Evolutionary conservation across 1,284 basidiomycete species (phyloP).

Genomic region (Trametes pubescens): DNA sequence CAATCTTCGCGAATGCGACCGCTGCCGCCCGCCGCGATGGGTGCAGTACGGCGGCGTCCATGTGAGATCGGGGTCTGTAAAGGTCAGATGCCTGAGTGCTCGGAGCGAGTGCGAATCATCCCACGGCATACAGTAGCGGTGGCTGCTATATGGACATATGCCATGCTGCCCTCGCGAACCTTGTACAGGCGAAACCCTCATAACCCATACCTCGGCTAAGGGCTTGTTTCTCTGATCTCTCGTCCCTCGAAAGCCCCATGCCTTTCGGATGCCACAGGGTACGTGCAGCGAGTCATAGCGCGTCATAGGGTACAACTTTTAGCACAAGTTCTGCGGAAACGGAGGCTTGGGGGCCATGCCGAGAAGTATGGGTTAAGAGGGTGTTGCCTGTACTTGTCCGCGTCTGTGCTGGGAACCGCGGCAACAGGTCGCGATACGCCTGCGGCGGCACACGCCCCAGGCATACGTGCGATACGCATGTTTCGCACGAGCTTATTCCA

Average conservation of each 20-base stretch:
- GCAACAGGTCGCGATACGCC: constrained; percentile 26
- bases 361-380: too few relatives aligned
- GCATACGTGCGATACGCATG: constrained; percentile 14
- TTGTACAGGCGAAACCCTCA: too few relatives aligned
- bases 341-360: too few relatives aligned
- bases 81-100: constrained; percentile 28
- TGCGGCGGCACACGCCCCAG: constrained; percentile 3
- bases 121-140: constrained; percentile 19
- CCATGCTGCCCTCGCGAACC: constrained; percentile 10
- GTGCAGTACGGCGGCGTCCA: constrained; percentile 6
- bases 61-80: constrained; percentile 31
- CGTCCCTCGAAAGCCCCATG: too few relatives aligned
- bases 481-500: constrained; percentile 34
- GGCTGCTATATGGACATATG: constrained; percentile 9
- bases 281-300: too few relatives aligned
- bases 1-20: constrained; percentile 14
- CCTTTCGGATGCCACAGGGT: too few relatives aligned
- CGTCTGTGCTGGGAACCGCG: constrained; percentile 6
- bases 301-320: too few relatives aligned
- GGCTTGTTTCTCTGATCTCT: too few relatives aligned
- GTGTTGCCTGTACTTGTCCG: constrained; percentile 5
- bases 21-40: constrained; percentile 9
- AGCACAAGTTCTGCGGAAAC: too few relatives aligned
- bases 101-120: constrained; percentile 31
- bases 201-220: too few relatives aligned